These are phyloP conservation scores for Colletotrichum tropicale DNA, from an alignment of 2,329 filamentous ascomycete species.

Conservation along the genomic window DNA sequence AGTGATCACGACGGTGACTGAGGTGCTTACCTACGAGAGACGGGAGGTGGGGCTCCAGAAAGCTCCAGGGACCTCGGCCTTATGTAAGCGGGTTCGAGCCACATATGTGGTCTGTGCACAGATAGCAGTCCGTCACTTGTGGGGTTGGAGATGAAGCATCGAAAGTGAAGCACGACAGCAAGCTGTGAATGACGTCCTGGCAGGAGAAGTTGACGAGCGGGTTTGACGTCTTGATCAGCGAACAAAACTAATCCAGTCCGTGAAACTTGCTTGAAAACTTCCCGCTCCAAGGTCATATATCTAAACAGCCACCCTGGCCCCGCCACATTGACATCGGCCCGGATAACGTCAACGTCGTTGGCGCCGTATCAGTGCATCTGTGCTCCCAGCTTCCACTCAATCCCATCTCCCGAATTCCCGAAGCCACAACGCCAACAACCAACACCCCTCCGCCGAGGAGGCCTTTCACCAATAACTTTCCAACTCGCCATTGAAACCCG, in stretches of 20 bases:
- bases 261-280: background rate
- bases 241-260: background rate
- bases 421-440: background rate
- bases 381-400: constrained; percentile 5
- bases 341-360: constrained; percentile 9
- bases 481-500: background rate
- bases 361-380: constrained; percentile 3
- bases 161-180: background rate
- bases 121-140: constrained; percentile 1
- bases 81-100: background rate
- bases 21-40: background rate
- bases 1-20: background rate
- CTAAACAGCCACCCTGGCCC: background rate
- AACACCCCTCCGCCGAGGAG: background rate
- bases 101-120: background rate
- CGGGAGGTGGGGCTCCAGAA: background rate
- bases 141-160: background rate
- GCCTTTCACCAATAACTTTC: background rate
- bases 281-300: background rate
- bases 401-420: background rate
- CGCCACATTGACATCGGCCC: constrained; percentile 9
- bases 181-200: background rate
- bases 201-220: background rate
- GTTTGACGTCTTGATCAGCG: background rate
- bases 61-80: background rate